Percentiles rank a stretch among this genome's conserved stretches.
phyloP scores from a whole-genome alignment of 257 asterid genomes.

The Gardenia jasminoides region DNA sequence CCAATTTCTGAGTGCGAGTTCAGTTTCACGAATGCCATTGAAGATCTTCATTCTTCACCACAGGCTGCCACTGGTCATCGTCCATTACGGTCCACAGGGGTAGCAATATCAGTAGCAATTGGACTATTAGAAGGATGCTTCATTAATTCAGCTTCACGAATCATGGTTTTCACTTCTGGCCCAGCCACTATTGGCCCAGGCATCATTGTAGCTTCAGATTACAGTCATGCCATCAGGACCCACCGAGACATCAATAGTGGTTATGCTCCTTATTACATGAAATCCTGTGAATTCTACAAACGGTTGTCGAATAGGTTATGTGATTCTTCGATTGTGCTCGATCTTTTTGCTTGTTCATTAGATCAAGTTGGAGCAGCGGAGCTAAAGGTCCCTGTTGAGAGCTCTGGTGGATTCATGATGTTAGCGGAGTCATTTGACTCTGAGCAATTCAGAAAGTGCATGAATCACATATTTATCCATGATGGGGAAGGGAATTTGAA shows the following conservation, averaged over 20 bases:
- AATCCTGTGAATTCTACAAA: constrained; percentile 63
- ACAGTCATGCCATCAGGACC: constrained; percentile 59
- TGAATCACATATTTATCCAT: constrained; percentile 55
- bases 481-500: constrained; percentile 62
- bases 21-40: constrained; percentile 76
- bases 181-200: constrained; percentile 96
- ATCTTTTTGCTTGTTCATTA: constrained; percentile 91
- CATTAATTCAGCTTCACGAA: constrained; percentile 70
- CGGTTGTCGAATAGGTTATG: constrained; percentile 65
- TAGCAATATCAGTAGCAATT: constrained; percentile 84
- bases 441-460: constrained; percentile 69
- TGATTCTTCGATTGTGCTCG: constrained; percentile 76
- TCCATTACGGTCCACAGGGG: constrained; percentile 79
- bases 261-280: constrained; percentile 47
- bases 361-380: constrained; percentile 99
- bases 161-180: constrained; percentile 94
- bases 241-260: constrained; percentile 72
- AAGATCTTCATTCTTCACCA: constrained; percentile 63
- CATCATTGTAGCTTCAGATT: constrained; percentile 60
- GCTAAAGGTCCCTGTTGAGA: constrained; percentile 63
- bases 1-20: constrained; percentile 85
- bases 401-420: constrained; percentile 86
- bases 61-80: constrained; percentile 60
- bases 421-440: constrained; percentile 82
- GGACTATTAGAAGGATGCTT: constrained; percentile 84